Percentiles rank a stretch among this genome's conserved stretches.
Evolutionary conservation across 805 yeast species (phyloP).

Genomic region (Candida adriatica): DNA sequence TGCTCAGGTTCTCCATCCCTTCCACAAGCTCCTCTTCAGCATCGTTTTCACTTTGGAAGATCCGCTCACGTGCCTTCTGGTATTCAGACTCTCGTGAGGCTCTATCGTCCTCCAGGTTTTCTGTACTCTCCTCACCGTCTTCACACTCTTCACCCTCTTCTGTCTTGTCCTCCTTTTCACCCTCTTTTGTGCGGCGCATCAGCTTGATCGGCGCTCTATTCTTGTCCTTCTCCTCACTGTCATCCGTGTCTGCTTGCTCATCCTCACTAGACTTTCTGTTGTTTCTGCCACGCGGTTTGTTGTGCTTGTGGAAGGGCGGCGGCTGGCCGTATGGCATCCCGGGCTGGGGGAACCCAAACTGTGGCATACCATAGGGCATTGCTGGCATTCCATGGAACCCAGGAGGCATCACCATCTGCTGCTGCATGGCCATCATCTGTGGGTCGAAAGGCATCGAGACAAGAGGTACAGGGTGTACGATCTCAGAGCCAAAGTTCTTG

Average conservation of each 20-base stretch:
- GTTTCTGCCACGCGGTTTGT: not conserved
- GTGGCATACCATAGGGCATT: not conserved
- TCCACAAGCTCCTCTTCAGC: slow-evolving; percentile 12
- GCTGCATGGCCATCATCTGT: slow-evolving; percentile 1
- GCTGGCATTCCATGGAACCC: slow-evolving; percentile 1
- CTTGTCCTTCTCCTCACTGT: not conserved
- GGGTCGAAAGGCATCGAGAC: slow-evolving; percentile 11
- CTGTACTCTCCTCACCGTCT: slow-evolving; percentile 1
- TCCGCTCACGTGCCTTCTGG: slow-evolving; percentile 32
- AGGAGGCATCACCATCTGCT: not conserved
- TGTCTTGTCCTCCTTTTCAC: not conserved
- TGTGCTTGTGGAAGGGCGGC: too few relatives aligned
- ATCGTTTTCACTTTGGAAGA: slow-evolving; percentile 28
- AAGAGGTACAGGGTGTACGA: slow-evolving; percentile 12
- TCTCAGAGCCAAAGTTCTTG: slow-evolving; percentile 27
- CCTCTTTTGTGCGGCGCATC: not conserved
- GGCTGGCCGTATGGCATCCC: not conserved
- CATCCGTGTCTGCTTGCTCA: not conserved
- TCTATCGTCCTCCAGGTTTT: slow-evolving; percentile 27
- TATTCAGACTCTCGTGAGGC: slow-evolving; percentile 38
- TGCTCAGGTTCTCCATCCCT: slow-evolving; percentile 5
- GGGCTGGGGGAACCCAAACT: not conserved
- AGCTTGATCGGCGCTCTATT: not conserved
- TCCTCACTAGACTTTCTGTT: not conserved
- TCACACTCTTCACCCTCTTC: not conserved